A percentile compares a stretch with the other conserved stretches of the same genome.
phyloP scores from a whole-genome alignment of 495 filamentous ascomycete genomes.

The Penicillium malachiteum region DNA sequence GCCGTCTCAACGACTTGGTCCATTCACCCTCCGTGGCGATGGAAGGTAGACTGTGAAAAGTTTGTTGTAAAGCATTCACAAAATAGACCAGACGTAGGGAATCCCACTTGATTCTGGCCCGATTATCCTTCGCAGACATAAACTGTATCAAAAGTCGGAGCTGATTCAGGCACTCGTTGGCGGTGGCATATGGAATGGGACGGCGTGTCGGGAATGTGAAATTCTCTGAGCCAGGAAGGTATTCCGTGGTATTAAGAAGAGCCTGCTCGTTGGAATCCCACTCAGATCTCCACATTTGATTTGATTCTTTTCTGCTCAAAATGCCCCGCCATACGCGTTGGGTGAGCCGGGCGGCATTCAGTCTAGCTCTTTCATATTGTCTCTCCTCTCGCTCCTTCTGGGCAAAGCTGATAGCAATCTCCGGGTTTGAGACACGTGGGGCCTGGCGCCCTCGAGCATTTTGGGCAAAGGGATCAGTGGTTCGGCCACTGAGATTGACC shows the following conservation, averaged over 20 bases:
- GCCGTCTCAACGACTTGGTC: conserved; percentile 45
- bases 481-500: conserved; percentile 90
- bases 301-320: conserved; percentile 57
- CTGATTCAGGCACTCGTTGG: conserved; percentile 46
- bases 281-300: conserved; percentile 56
- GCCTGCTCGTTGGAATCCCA: conserved; percentile 60
- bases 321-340: conserved; percentile 86
- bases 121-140: conserved; percentile 20
- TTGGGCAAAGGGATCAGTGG: conserved; percentile 68
- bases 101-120: conserved; percentile 34
- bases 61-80: conserved; percentile 41
- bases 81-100: conserved; percentile 43
- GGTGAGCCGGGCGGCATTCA: conserved; percentile 70
- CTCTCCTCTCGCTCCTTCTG: conserved; percentile 78
- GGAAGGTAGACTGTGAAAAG: conserved; percentile 36
- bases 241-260: conserved; percentile 12
- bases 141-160: conserved; percentile 52
- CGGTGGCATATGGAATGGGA: conserved; percentile 45
- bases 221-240: conserved; percentile 6
- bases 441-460: conserved; percentile 39
- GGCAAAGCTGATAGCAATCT: conserved; percentile 77
- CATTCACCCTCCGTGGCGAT: conserved; percentile 47
- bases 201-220: conserved; percentile 10
- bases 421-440: conserved; percentile 56
- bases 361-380: conserved; percentile 76